Conservation (phyloP, 2,329 filamentous ascomycete genomes). For the Aspergillus viridinutans region DNA sequence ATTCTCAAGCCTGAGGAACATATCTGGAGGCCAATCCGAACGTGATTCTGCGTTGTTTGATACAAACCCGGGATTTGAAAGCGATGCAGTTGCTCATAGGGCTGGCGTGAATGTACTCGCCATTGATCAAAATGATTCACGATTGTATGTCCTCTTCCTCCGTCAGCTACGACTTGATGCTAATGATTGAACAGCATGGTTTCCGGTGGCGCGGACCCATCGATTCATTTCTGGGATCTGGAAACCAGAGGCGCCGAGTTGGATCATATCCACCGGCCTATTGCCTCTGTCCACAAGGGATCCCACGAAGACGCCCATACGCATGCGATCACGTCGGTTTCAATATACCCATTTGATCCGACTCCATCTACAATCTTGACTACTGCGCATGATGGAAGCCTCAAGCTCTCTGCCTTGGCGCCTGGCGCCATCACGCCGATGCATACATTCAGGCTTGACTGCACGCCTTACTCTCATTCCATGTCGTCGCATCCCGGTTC, state of each 20-base stretch:
- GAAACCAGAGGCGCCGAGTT: slow-evolving; percentile 53
- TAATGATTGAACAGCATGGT: slow-evolving; percentile 55
- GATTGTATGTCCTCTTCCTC: slow-evolving; percentile 51
- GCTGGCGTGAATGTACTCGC: slow-evolving; percentile 75
- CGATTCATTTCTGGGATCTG: slow-evolving; percentile 82
- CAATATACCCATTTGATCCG: slow-evolving; percentile 47
- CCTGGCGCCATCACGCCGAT: slow-evolving; percentile 38
- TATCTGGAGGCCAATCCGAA: slow-evolving; percentile 1
- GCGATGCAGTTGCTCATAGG: slow-evolving; percentile 57
- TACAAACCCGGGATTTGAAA: slow-evolving; percentile 6
- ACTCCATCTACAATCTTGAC: slow-evolving; percentile 44
- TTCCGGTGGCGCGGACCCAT: slow-evolving; percentile 80
- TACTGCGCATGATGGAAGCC: slow-evolving; percentile 43
- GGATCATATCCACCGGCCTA: slow-evolving; percentile 52
- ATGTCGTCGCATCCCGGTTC: slow-evolving; percentile 64
- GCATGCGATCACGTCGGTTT: slow-evolving; percentile 44
- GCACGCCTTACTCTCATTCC: slow-evolving; percentile 59
- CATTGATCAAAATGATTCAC: slow-evolving; percentile 76
- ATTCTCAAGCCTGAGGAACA: slow-evolving; percentile 59
- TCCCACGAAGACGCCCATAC: slow-evolving; percentile 40
- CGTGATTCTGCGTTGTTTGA: slow-evolving; percentile 12
- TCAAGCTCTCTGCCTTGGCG: slow-evolving; percentile 42
- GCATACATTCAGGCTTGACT: slow-evolving; percentile 45
- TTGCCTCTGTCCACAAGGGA: slow-evolving; percentile 42
- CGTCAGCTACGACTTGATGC: not conserved